Evolutionary conservation across 805 yeast genomes (phyloP).

Genomic region (Wickerhamomyces strasburgensis): DNA sequence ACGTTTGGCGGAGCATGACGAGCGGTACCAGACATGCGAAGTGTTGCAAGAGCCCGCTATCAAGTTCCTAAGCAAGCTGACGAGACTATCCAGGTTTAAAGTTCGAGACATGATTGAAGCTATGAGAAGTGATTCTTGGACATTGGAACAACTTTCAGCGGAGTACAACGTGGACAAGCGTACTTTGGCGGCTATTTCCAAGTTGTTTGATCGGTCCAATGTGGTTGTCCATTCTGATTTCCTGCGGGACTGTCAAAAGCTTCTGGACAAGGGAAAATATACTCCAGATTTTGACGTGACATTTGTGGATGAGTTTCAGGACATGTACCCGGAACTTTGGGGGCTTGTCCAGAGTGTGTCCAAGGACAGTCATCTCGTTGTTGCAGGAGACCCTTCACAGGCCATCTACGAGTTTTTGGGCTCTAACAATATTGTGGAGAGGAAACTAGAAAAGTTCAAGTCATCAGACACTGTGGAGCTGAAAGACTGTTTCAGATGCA

Average conservation of each 20-base stretch:
- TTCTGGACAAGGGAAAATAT: conserved; percentile 26
- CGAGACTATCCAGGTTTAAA: conserved; percentile 9
- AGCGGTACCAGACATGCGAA: conserved; percentile 23
- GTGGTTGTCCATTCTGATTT: conserved; percentile 21
- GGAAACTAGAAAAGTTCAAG: conserved; percentile 17
- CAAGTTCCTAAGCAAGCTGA: conserved; percentile 29
- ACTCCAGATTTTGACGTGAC: conserved; percentile 33
- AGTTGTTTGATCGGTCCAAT: conserved; percentile 12
- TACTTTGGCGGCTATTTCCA: conserved; percentile 3
- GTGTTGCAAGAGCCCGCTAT: conserved; percentile 55
- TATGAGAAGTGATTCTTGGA: conserved; percentile 1
- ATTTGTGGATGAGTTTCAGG: conserved; percentile 73
- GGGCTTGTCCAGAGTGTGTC: conserved; percentile 38
- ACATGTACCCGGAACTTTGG: conserved; percentile 49
- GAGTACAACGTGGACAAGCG: conserved; percentile 1
- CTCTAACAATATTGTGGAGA: conserved; percentile 34
- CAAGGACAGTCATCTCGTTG: conserved; percentile 44
- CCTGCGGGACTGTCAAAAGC: conserved; percentile 27
- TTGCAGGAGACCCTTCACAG: conserved; percentile 72
- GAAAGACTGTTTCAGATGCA: conserved; percentile 53
- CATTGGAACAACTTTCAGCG: background rate
- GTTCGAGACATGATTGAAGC: conserved; percentile 3
- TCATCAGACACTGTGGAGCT: conserved; percentile 29
- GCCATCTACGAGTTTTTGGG: conserved; percentile 67
- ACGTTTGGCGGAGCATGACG: conserved; percentile 36